Percentiles rank a stretch among this genome's conserved stretches.
Conservation (phyloP, 768 basidiomycete species). For the Lentinus brumalis region DNA sequence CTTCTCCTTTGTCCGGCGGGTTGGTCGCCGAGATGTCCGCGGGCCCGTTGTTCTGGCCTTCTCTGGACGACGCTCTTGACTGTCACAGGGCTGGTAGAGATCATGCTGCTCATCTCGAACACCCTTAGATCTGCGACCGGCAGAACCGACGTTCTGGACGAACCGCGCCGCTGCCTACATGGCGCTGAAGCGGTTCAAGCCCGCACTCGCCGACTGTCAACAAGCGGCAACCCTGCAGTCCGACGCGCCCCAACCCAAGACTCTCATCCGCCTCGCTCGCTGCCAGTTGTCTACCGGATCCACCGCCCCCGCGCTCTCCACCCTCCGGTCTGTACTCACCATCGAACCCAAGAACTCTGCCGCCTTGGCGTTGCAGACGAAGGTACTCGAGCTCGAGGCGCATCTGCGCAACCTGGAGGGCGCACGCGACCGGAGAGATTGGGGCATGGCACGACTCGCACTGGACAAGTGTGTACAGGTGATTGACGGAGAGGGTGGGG, state of each 20-base stretch:
- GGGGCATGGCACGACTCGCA: conserved; percentile 78
- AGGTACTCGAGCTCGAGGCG: conserved; percentile 59
- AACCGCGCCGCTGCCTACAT: conserved; percentile 89
- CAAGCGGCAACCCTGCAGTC: conserved; percentile 68
- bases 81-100: not conserved
- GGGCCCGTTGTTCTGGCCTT: too few species aligned
- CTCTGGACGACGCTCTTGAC: too few species aligned
- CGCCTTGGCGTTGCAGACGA: conserved; percentile 61
- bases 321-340: conserved; percentile 59
- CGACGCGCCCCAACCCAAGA: conserved; percentile 64
- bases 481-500: conserved; percentile 74
- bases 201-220: conserved; percentile 80
- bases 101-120: not conserved
- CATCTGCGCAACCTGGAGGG: conserved; percentile 66
- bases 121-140: conserved; percentile 27
- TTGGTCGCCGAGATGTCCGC: too few species aligned
- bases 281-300: conserved; percentile 83
- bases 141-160: conserved; percentile 75
- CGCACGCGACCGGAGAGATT: conserved; percentile 62
- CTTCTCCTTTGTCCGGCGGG: too few species aligned
- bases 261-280: conserved; percentile 77
- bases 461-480: conserved; percentile 75
- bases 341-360: conserved; percentile 63
- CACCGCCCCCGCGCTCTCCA: conserved; percentile 64
- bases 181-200: conserved; percentile 73